Percentiles rank a stretch among this genome's conserved stretches.
Conservation (phyloP, 305 asterid species). For the Fraxinus angustifolia region DNA sequence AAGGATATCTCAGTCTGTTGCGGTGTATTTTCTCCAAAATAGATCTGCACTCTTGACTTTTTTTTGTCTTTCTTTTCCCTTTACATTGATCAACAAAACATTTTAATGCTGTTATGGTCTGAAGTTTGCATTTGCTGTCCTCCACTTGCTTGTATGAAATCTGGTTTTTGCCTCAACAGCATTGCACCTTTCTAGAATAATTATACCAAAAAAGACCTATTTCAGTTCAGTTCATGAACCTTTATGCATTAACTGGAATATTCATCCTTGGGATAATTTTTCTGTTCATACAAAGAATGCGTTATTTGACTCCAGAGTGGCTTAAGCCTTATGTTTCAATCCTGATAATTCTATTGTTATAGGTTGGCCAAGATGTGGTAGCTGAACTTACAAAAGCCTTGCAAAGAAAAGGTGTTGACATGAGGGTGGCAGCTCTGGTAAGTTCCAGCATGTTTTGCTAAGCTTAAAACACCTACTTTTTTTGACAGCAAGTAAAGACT, state of each 20-base stretch:
- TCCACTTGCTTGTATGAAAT: neutral
- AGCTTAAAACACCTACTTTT: neutral
- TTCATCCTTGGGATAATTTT: neutral
- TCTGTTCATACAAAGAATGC: neutral
- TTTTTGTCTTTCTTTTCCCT: neutral
- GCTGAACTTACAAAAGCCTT: constrained; percentile 73
- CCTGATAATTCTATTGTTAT: constrained; percentile 20
- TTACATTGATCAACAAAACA: neutral
- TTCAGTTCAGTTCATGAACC: neutral
- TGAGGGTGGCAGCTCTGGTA: constrained; percentile 89
- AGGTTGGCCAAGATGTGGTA: constrained; percentile 88
- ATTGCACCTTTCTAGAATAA: neutral
- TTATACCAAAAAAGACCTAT: neutral
- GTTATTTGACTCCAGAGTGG: neutral
- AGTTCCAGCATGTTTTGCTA: constrained; percentile 18
- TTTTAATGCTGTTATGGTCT: neutral
- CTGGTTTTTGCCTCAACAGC: neutral
- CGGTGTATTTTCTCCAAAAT: neutral
- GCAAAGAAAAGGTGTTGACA: constrained; percentile 65
- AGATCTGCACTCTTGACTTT: neutral
- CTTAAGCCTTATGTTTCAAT: neutral
- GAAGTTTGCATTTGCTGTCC: neutral
- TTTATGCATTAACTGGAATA: neutral
- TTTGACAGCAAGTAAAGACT: neutral
- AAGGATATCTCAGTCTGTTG: no score